Evolutionary conservation across 495 filamentous ascomycete genomes (phyloP).

Genomic region (Talaromyces thailandensis): DNA sequence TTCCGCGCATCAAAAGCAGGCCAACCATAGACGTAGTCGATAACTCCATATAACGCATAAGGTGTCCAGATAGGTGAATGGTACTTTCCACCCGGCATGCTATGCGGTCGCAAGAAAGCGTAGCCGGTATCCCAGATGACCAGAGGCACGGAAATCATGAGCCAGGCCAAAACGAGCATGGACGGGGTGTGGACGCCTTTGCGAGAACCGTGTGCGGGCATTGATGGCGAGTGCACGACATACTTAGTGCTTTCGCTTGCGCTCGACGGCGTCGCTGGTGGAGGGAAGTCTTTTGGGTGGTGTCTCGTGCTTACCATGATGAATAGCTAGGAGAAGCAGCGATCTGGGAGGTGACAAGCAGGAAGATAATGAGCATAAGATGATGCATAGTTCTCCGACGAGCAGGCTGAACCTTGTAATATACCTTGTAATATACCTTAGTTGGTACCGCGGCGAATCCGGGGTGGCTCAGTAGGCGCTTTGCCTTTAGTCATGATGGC

Average conservation of each 20-base stretch:
- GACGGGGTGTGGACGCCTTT: slow-evolving; percentile 61
- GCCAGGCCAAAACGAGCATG: slow-evolving; percentile 59
- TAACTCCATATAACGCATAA: slow-evolving; percentile 70
- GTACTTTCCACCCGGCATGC: slow-evolving; percentile 69
- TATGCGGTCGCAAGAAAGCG: slow-evolving; percentile 71
- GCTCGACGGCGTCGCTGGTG: slow-evolving; percentile 15
- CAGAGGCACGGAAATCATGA: slow-evolving; percentile 67
- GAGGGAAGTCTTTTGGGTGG: slow-evolving; percentile 38
- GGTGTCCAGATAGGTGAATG: slow-evolving; percentile 71
- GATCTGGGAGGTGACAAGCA: neutral
- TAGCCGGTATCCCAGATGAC: slow-evolving; percentile 80
- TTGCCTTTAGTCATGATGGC: neutral
- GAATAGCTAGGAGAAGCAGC: neutral
- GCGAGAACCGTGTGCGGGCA: slow-evolving; percentile 21
- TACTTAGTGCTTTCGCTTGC: slow-evolving; percentile 6
- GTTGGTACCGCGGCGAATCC: neutral
- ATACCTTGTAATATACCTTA: neutral
- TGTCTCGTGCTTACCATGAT: slow-evolving; percentile 46
- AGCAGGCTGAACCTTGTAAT: neutral
- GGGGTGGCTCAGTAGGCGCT: neutral
- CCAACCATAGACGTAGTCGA: slow-evolving; percentile 83
- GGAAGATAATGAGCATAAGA: neutral
- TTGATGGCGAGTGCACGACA: slow-evolving; percentile 15
- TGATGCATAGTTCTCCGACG: neutral
- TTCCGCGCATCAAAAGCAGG: slow-evolving; percentile 61